A percentile compares a stretch with the other conserved stretches of the same genome.
phyloP scores from a whole-genome alignment of 208 protist species.

The Acanthamoeba triangularis region DNA sequence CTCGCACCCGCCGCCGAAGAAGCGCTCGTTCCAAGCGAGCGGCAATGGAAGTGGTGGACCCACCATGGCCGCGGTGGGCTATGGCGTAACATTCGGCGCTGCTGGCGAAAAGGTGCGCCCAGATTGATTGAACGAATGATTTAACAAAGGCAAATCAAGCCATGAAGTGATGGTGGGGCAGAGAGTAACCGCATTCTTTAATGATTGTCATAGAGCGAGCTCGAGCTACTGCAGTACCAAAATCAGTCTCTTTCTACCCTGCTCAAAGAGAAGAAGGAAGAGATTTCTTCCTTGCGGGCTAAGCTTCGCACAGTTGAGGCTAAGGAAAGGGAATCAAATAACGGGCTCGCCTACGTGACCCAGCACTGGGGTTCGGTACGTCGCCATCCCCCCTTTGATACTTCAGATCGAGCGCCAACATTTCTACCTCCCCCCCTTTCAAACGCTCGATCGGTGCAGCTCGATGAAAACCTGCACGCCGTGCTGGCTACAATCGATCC shows the following conservation, averaged over 20 bases:
- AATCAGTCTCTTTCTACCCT: slow-evolving; percentile 61
- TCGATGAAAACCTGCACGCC: slow-evolving; percentile 33
- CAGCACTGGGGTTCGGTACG: slow-evolving; percentile 45
- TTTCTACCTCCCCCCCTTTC: too few species aligned
- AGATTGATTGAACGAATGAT: neutral
- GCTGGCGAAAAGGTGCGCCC: slow-evolving; percentile 37
- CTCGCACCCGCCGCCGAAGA: slow-evolving; percentile 62
- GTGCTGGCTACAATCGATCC: slow-evolving; percentile 19
- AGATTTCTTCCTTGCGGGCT: neutral
- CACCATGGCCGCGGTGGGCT: slow-evolving; percentile 55
- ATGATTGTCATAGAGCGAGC: slow-evolving; percentile 33
- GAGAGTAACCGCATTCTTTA: neutral
- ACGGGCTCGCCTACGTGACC: neutral
- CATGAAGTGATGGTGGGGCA: neutral
- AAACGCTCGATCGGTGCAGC: slow-evolving; percentile 9
- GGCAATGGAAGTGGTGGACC: neutral
- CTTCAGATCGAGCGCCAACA: neutral
- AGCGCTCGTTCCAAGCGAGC: slow-evolving; percentile 38
- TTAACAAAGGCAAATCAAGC: neutral
- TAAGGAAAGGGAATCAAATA: slow-evolving; percentile 7
- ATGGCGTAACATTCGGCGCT: slow-evolving; percentile 65
- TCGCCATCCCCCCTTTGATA: neutral
- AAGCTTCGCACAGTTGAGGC: slow-evolving; percentile 20
- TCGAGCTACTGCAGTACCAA: slow-evolving; percentile 65
- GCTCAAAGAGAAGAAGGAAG: slow-evolving; percentile 61